Percentiles rank a stretch among this genome's conserved stretches.
phyloP scores from a whole-genome alignment of 192 early-diverging fungal species.

The Physocladia obscura region DNA sequence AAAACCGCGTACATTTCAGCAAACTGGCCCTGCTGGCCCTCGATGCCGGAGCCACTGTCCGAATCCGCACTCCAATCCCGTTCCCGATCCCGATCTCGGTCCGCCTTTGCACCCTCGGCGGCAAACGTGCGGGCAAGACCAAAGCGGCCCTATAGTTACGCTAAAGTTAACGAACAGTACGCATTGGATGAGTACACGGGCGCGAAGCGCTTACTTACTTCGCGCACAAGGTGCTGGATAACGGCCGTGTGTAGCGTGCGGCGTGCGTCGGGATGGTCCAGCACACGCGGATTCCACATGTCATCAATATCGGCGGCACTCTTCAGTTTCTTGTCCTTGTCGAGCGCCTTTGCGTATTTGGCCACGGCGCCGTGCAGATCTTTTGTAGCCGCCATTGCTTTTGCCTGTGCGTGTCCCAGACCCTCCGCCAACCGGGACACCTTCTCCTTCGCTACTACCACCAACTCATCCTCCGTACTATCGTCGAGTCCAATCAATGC shows the following conservation, averaged over 20 bases:
- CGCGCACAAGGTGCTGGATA: constrained; percentile 76
- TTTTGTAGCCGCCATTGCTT: constrained; percentile 3
- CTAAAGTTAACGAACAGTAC: constrained; percentile 57
- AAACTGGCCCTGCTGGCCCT: constrained; percentile 60
- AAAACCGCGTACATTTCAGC: constrained; percentile 79
- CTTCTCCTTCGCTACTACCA: neutral
- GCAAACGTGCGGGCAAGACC: constrained; percentile 70
- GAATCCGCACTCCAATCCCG: neutral
- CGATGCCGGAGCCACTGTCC: too few relatives aligned
- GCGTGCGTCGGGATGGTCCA: constrained; percentile 73
- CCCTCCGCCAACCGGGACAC: neutral
- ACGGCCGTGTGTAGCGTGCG: constrained; percentile 63
- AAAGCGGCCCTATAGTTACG: constrained; percentile 79
- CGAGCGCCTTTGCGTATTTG: constrained; percentile 35
- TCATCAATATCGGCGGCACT: constrained; percentile 34
- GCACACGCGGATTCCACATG: constrained; percentile 67
- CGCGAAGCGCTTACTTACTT: neutral
- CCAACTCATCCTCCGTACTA: neutral
- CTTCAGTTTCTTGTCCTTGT: constrained; percentile 31
- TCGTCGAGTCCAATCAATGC: neutral
- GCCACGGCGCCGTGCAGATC: constrained; percentile 19
- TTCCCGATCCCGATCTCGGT: neutral
- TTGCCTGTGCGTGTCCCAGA: neutral
- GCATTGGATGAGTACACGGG: neutral
- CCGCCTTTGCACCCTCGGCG: constrained; percentile 32